Percentiles rank a stretch among this genome's conserved stretches.
phyloP scores from a whole-genome alignment of 2,329 filamentous ascomycete species.

The Fusarium sp. region DNA sequence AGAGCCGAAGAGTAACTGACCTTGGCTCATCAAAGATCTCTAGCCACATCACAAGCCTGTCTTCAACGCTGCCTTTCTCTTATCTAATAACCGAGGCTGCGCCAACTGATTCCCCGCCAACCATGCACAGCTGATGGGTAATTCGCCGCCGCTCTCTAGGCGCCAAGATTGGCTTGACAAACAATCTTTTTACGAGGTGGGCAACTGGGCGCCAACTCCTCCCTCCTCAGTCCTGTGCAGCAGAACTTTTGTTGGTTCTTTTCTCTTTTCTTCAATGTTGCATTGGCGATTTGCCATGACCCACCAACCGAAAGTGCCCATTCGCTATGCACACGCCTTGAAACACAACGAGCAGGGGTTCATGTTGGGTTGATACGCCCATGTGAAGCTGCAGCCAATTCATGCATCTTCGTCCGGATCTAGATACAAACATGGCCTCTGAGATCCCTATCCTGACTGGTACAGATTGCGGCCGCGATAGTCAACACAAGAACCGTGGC shows the following conservation, averaged over 20 bases:
- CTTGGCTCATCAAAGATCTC: background rate
- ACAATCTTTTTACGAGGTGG: background rate
- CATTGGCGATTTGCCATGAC: background rate
- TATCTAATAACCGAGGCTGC: background rate
- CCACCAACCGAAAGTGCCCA: conserved; percentile 1
- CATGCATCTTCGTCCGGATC: background rate
- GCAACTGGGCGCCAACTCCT: background rate
- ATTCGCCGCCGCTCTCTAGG: background rate
- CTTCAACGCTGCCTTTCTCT: background rate
- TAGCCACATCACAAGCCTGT: background rate
- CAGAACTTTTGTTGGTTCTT: conserved; percentile 13
- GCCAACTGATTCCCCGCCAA: background rate
- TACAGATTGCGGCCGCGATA: background rate
- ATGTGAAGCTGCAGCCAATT: background rate
- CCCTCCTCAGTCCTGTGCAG: background rate
- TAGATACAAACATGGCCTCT: conserved; percentile 12
- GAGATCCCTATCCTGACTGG: background rate
- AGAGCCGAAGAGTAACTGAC: conserved; percentile 1
- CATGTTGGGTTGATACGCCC: background rate
- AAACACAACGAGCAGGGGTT: background rate
- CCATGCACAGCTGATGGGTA: background rate
- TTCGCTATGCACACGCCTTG: background rate
- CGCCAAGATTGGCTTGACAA: background rate
- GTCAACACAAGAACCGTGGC: background rate
- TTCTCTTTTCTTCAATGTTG: background rate